Base-by-base conservation (phyloP, 805 yeast genomes). In the Zygoascus tannicola region DNA sequence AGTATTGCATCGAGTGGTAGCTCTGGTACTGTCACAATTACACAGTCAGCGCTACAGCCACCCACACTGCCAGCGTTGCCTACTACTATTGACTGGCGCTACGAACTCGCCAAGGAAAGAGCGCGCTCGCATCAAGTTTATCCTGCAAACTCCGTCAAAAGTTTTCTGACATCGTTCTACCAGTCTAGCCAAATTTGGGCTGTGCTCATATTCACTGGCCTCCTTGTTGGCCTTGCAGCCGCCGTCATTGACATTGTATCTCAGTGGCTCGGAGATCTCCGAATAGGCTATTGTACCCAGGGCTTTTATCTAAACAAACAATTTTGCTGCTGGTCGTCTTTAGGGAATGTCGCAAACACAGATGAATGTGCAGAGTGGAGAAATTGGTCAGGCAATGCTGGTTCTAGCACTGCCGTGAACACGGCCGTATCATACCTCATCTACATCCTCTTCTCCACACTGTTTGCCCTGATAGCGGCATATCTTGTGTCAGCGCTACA, bases 201-300 rank as follows among this genome's bases (percentile, higher is more conserved):
- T 1, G 78, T 83, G 0, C 64, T 90, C 33, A 74, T 87, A 0
- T 52, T 70, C 1, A 82, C 85, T 49, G 96, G 97, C 0, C 54
- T 82, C 0, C 49, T 69, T 1, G 81, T 85, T 36, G 98, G 97
- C 1, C 52, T 76, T 1, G 75, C 85, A 32, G 96, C 96, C 0
- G 90, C 88, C 0, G 69, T 71, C 18, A 66, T 88, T 41, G 87
- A 85, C 54, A 73, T 88, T 7, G 70, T 82, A 7, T 81, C 96
- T 0, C 86, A 84, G 43, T 88, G 90, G 76, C 65, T 90, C 19
- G 81, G 84, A 2, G 78, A 80, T 51, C 60, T 87, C 44, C 76
- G 85, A 48, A 62, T 75, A 2, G 97, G 97, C 0, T 73, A 77
- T 58, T 92, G 97, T 63, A 56, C 70, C 2, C 61, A 69, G 19